Evolutionary conservation across 164 flowering plant species (phyloP).

Genomic region (Magnolia changhungtana): DNA sequence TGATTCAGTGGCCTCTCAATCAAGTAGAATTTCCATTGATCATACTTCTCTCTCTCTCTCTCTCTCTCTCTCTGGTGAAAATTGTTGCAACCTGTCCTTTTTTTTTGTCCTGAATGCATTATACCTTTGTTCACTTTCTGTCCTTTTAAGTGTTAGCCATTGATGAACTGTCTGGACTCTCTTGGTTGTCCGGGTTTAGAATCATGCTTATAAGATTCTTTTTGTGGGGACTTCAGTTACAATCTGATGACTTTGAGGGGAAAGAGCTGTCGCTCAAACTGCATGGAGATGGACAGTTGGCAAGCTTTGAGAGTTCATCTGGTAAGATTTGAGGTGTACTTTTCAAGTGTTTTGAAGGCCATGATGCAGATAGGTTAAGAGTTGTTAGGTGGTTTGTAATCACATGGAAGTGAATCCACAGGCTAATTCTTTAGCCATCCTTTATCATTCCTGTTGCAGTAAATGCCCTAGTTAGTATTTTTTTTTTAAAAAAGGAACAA

Average conservation of each 20-base stretch:
- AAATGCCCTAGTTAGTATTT: too few relatives aligned
- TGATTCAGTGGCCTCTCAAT: conserved; percentile 41
- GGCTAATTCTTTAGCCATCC: too few relatives aligned
- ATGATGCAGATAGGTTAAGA: not conserved
- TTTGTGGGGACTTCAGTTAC: conserved; percentile 15
- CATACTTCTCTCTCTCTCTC: not conserved
- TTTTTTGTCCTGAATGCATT: not conserved
- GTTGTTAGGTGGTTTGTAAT: not conserved
- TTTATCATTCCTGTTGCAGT: too few relatives aligned
- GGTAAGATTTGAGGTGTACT: conserved; percentile 32
- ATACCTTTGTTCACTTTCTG: not conserved
- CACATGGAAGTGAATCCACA: not conserved
- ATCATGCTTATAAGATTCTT: not conserved
- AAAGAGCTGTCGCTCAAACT: conserved; percentile 53
- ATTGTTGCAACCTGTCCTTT: not conserved
- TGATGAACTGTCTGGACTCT: not conserved
- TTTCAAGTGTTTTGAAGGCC: not conserved
- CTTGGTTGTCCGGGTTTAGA: not conserved
- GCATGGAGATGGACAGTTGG: conserved; percentile 45
- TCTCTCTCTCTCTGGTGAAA: not conserved
- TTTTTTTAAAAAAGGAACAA: too few relatives aligned
- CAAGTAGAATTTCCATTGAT: conserved; percentile 21
- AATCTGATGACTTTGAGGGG: conserved; percentile 52
- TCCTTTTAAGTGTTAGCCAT: not conserved
- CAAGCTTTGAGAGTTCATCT: conserved; percentile 50